These are phyloP conservation scores for Phoma herbarum DNA, from an alignment of 2,329 filamentous ascomycete species.

Conservation along the genomic window DNA sequence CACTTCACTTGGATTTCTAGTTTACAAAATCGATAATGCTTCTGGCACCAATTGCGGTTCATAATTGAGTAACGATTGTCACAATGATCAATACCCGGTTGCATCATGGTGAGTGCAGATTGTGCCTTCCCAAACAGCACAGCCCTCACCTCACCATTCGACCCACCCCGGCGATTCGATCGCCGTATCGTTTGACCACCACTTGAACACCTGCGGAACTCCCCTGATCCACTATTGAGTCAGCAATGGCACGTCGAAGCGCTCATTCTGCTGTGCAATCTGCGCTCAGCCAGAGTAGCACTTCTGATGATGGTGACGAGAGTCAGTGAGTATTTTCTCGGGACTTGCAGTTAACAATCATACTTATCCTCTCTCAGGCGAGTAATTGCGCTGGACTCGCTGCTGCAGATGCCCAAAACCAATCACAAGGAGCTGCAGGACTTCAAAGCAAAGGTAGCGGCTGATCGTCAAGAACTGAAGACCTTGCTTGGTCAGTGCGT, in stretches of 20 bases:
- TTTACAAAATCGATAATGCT: constrained; percentile 11
- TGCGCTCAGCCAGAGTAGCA: constrained; percentile 11
- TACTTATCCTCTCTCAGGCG: constrained; percentile 28
- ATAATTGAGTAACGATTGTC: not conserved
- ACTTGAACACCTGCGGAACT: not conserved
- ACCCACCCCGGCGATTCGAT: not conserved
- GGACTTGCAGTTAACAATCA: not conserved
- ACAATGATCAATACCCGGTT: too few relatives aligned
- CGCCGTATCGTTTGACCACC: not conserved
- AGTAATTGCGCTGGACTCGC: constrained; percentile 27
- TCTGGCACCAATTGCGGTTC: not conserved
- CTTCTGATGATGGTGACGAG: constrained; percentile 26
- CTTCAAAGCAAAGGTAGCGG: constrained; percentile 31
- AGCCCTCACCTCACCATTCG: constrained; percentile 3
- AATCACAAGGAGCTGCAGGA: constrained; percentile 35
- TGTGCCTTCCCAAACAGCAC: constrained; percentile 6
- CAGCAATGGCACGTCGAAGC: constrained; percentile 30
- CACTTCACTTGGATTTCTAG: not conserved
- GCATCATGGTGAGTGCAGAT: not conserved
- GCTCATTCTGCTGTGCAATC: constrained; percentile 3
- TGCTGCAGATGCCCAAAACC: constrained; percentile 32
- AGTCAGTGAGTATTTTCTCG: constrained; percentile 34
- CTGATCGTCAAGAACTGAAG: constrained; percentile 29
- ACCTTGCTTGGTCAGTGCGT: constrained; percentile 30
- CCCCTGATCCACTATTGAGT: not conserved